phyloP scores from a whole-genome alignment of 768 basidiomycete species.

The Rhodosporidiobolus sp. region DNA sequence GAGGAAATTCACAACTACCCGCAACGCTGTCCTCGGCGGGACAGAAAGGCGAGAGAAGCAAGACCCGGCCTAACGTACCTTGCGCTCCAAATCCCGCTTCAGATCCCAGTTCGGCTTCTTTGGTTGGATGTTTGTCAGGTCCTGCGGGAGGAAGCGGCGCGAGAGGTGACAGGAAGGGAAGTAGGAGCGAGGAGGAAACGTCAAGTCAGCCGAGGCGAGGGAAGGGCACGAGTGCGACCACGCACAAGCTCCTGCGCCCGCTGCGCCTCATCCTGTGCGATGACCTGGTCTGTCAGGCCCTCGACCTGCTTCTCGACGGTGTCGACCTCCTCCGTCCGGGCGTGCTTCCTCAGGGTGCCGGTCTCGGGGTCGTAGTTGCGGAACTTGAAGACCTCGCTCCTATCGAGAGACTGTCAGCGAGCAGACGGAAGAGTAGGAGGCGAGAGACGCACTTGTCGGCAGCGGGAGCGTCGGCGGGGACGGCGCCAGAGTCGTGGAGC shows the following conservation, averaged over 20 bases:
- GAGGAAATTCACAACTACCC: too few relatives aligned
- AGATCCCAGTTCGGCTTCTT: constrained; percentile 70
- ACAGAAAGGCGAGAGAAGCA: not conserved
- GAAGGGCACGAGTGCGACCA: constrained; percentile 15
- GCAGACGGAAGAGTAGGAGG: too few relatives aligned
- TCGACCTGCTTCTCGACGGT: constrained; percentile 83
- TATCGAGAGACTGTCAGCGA: not conserved
- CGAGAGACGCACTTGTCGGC: constrained; percentile 41
- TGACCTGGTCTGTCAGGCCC: constrained; percentile 78
- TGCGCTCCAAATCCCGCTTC: constrained; percentile 69
- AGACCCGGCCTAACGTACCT: constrained; percentile 50
- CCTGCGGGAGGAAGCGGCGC: constrained; percentile 42
- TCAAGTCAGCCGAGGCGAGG: too few relatives aligned
- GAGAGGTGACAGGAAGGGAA: not conserved
- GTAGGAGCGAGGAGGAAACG: not conserved
- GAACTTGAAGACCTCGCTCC: constrained; percentile 48
- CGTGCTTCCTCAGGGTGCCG: constrained; percentile 68
- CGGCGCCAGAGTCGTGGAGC: constrained; percentile 50
- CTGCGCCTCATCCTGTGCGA: constrained; percentile 78
- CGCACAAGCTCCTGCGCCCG: constrained; percentile 82
- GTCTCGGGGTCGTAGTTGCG: constrained; percentile 91
- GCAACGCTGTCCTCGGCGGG: fast-evolving
- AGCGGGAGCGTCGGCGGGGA: constrained; percentile 39
- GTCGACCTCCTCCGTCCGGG: constrained; percentile 62
- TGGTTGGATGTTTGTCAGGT: constrained; percentile 61